phyloP scores from a whole-genome alignment of 441 rosid genomes.

The Populus trichocarpa region DNA sequence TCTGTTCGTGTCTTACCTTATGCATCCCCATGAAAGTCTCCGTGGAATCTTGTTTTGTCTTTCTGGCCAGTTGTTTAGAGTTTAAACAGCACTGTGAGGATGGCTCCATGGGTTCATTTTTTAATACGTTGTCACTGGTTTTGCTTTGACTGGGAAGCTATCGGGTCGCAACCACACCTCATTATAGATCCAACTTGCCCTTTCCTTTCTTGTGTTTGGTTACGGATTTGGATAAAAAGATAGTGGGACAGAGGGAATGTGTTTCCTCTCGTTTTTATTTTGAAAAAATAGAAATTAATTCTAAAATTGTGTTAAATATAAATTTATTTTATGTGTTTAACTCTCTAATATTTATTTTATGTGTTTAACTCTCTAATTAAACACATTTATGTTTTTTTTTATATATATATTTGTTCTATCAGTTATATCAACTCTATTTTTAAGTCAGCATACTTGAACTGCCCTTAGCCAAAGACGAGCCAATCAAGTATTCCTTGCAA shows the following conservation, averaged over 20 bases:
- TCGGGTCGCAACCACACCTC: background rate
- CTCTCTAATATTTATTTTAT: too few relatives aligned
- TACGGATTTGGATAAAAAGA: too few relatives aligned
- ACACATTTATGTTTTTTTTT: too few relatives aligned
- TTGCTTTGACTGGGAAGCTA: slow-evolving; percentile 1
- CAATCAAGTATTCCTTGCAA: background rate
- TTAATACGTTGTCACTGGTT: background rate
- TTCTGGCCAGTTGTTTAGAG: background rate
- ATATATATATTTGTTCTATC: too few relatives aligned
- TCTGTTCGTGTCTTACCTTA: background rate
- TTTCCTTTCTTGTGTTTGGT: background rate
- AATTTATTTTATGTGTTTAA: too few relatives aligned
- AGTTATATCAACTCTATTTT: background rate
- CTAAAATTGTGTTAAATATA: too few relatives aligned
- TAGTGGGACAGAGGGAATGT: too few relatives aligned
- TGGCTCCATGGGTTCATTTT: background rate
- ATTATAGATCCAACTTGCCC: background rate
- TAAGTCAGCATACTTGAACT: background rate
- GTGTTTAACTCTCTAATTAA: too few relatives aligned
- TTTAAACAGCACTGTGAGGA: background rate
- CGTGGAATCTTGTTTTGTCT: slow-evolving; percentile 15
- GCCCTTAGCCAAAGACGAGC: background rate
- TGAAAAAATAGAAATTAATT: too few relatives aligned
- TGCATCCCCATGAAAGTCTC: slow-evolving; percentile 1
- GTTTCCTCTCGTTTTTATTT: too few relatives aligned